A percentile compares a stretch with the other conserved stretches of the same genome.
Conservation (phyloP, 306 rosid genomes). For the Acmispon strigosus region DNA sequence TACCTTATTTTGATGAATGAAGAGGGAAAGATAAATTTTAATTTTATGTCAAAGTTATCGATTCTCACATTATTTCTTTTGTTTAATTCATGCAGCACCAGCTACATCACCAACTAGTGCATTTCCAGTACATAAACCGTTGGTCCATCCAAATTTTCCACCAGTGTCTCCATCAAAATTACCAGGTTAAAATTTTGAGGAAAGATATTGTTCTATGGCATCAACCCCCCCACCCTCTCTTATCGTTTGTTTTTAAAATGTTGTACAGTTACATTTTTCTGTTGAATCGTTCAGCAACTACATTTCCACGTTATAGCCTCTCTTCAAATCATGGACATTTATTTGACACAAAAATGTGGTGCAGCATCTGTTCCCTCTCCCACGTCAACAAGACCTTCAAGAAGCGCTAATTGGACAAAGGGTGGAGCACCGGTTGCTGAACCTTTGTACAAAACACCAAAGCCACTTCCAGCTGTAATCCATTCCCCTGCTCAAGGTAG, state of each 20-base stretch:
- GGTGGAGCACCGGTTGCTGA: conserved; percentile 33
- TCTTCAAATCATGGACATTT: conserved; percentile 2
- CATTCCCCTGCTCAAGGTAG: conserved; percentile 42
- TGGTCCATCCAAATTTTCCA: conserved; percentile 31
- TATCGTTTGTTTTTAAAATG: neutral
- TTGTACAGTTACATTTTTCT: neutral
- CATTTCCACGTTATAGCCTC: neutral
- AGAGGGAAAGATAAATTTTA: neutral
- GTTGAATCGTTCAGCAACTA: neutral
- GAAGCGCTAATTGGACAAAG: conserved; percentile 21
- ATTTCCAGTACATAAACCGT: conserved; percentile 32
- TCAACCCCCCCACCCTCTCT: neutral
- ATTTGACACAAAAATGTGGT: conserved; percentile 15
- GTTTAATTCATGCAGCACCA: conserved; percentile 27
- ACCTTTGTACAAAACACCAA: conserved; percentile 31
- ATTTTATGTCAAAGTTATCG: neutral
- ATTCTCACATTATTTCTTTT: conserved; percentile 1
- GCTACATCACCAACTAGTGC: conserved; percentile 29
- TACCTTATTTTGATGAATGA: neutral
- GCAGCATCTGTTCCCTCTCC: conserved; percentile 53
- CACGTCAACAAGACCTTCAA: conserved; percentile 34
- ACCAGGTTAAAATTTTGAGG: conserved; percentile 24
- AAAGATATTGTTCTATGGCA: neutral
- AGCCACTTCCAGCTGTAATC: conserved; percentile 27
- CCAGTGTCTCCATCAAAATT: conserved; percentile 30